These are phyloP conservation scores for Stachybotrys chlorohalonatus DNA, from an alignment of 2,329 filamentous ascomycete genomes.

Conservation along the genomic window DNA sequence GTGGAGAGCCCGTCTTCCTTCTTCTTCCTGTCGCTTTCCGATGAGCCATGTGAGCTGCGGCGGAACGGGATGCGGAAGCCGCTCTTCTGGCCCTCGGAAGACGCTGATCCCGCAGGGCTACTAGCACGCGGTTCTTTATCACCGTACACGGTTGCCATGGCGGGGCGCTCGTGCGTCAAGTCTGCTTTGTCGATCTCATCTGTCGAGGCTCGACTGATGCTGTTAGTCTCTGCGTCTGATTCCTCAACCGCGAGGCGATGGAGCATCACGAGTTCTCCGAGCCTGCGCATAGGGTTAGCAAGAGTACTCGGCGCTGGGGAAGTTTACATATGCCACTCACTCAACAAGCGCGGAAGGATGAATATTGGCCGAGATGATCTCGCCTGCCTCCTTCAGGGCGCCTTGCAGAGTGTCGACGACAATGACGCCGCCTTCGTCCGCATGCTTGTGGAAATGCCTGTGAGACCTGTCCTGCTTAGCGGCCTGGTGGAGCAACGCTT, in stretches of 20 bases:
- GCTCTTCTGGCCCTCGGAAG: constrained; percentile 19
- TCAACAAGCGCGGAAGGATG: constrained; percentile 72
- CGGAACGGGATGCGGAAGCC: constrained; percentile 22
- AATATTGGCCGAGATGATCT: constrained; percentile 72
- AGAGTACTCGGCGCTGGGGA: not conserved
- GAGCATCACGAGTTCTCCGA: constrained; percentile 70
- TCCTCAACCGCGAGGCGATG: constrained; percentile 34
- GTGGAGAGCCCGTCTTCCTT: constrained; percentile 40
- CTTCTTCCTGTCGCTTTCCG: constrained; percentile 25
- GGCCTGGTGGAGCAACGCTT: constrained; percentile 61
- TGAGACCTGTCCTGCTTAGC: constrained; percentile 33
- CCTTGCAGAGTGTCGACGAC: constrained; percentile 72
- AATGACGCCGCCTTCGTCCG: constrained; percentile 54
- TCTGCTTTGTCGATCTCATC: constrained; percentile 17
- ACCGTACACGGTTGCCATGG: constrained; percentile 32
- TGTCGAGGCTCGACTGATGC: constrained; percentile 17
- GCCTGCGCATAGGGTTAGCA: constrained; percentile 24
- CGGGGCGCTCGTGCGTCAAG: constrained; percentile 23
- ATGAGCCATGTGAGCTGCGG: constrained; percentile 15
- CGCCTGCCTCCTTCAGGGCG: constrained; percentile 74
- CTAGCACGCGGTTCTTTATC: constrained; percentile 13
- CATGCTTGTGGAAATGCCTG: constrained; percentile 59
- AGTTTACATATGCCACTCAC: constrained; percentile 26
- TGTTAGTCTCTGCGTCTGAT: constrained; percentile 19
- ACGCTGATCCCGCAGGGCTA: constrained; percentile 22